Conservation (phyloP, 2,329 filamentous ascomycete genomes). For the Fusarium beomiforme region DNA sequence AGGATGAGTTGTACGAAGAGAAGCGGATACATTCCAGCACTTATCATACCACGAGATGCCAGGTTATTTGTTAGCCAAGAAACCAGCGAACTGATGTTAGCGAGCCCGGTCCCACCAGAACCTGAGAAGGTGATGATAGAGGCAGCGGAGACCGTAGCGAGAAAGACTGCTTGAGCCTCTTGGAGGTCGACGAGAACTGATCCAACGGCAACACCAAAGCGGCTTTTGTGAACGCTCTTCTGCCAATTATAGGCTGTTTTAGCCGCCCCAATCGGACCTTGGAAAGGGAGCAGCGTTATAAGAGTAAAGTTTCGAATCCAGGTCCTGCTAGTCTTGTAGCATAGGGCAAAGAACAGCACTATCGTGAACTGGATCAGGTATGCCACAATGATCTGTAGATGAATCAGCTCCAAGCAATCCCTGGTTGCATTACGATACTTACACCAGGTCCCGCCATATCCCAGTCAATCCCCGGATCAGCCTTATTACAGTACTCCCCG, state of each 20-base stretch:
- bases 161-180: conserved; percentile 6
- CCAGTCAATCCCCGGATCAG: neutral
- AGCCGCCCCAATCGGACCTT: fast-evolving
- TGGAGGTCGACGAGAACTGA: conserved; percentile 1
- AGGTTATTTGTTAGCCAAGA: conserved; percentile 5
- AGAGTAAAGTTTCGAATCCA: neutral
- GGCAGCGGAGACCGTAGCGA: neutral
- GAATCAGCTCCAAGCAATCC: too few species aligned
- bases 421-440: neutral
- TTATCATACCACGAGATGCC: fast-evolving
- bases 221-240: fast-evolving
- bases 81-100: neutral
- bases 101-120: neutral
- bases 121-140: neutral
- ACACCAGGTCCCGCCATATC: conserved; percentile 27
- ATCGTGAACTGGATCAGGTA: neutral
- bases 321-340: neutral
- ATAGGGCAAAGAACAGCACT: fast-evolving
- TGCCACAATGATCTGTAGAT: neutral
- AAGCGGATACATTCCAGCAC: neutral
- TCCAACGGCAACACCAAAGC: neutral
- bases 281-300: fast-evolving
- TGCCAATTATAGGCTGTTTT: fast-evolving
- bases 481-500: neutral
- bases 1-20: neutral